Conservation (phyloP, 2,329 filamentous ascomycete species). For the Colletotrichum euphorbiae region DNA sequence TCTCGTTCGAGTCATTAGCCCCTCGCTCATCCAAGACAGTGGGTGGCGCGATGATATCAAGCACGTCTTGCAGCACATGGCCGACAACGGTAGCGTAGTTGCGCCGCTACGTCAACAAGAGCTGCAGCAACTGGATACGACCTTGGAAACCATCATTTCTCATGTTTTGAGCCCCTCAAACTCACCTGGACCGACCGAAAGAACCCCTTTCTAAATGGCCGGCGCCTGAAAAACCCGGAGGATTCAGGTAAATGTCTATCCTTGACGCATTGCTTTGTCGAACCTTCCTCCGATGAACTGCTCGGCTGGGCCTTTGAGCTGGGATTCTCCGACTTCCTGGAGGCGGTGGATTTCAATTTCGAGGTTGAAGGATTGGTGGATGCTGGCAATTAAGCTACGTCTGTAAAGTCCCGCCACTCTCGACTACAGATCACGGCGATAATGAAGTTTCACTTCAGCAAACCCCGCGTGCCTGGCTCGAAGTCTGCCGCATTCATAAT, state of each 20-base stretch:
- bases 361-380: background rate
- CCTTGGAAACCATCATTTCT: conserved; percentile 2
- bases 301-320: background rate
- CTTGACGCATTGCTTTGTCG: background rate
- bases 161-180: background rate
- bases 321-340: background rate
- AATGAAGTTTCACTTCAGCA: no score
- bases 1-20: background rate
- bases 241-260: background rate
- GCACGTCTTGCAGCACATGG: conserved; percentile 4
- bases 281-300: background rate
- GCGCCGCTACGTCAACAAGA: background rate
- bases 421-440: no score
- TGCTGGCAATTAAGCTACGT: background rate
- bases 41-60: conserved; percentile 2
- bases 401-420: no score
- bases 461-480: no score
- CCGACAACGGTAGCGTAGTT: conserved; percentile 1
- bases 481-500: no score
- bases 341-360: background rate
- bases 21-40: background rate
- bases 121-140: background rate
- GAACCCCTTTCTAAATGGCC: background rate
- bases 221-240: background rate
- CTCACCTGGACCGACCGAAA: background rate